Base-by-base conservation (phyloP, 805 yeast species). In the Metschnikowia aberdeeniae region DNA sequence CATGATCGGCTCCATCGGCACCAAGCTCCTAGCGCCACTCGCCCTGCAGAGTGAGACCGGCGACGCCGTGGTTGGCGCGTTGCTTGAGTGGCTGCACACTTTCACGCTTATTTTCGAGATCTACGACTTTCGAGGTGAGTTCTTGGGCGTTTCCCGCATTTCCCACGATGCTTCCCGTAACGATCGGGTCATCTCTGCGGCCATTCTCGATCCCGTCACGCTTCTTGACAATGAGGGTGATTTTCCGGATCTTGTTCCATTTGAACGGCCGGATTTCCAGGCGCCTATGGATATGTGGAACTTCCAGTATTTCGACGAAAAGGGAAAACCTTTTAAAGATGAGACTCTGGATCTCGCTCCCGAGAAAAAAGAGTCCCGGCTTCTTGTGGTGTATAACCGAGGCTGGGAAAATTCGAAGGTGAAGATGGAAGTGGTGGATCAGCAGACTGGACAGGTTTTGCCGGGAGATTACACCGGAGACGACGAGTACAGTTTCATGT, bases 51-150 rank as follows among this genome's bases (percentile, higher is more conserved):
- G 28, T 6, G 47, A 28, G 1, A n/a, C 34, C n/a, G 42, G 35
- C 9, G 45, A 42, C 27, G 6, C 9, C 6, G 13, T 11, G 8
- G 11, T 22, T 7, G 22, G 11, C 5, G 10, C 28, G 10, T 32
- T 42, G 3, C 41, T 52, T 3, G 36, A 28, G 11, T 47, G 54
- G 52, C 31, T n/a, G 36, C 50, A 52, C 37, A 26, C 59, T 5
- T 70, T 70, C 44, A 43, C 53, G 5, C 52, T 59, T 13, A 68
- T 73, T 72, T 67, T 55, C 44, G 75, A 70, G 48, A 33, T 68
- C 8, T 71, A 68, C 48, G 65, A 68, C 47, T 52, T 49, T 44
- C 45, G 43, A 26, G 75, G 75, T 0, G 52, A 61, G 26, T 59
- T 70, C n/a, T 17, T 59, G 31, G 53, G 51, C 4, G 34, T 69